Percentiles rank a stretch among this genome's conserved stretches.
Evolutionary conservation across 345 rosid species (phyloP).

Genomic region (Euphorbia tirucalli): DNA sequence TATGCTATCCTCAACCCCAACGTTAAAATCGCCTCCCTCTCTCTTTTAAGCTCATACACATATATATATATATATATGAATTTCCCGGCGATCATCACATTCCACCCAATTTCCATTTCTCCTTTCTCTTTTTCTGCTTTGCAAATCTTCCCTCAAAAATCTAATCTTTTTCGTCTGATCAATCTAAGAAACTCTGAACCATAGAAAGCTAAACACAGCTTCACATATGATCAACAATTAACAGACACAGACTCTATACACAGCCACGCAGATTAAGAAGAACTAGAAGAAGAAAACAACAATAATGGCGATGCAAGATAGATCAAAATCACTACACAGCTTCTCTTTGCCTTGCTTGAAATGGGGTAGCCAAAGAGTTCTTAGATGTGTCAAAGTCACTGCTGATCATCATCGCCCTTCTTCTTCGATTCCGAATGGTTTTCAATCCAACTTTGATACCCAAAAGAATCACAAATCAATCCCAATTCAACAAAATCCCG

Average conservation of each 20-base stretch:
- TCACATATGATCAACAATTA: neutral
- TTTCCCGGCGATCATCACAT: conserved; percentile 14
- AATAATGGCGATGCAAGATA: conserved; percentile 26
- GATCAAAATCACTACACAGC: conserved; percentile 59
- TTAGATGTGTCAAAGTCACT: conserved; percentile 45
- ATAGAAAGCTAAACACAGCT: neutral
- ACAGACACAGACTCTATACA: neutral
- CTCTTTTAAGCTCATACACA: neutral
- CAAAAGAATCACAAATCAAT: neutral
- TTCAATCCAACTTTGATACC: conserved; percentile 4
- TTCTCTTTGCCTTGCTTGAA: conserved; percentile 52
- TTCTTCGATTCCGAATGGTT: conserved; percentile 1
- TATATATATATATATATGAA: conserved; percentile 9
- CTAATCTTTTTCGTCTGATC: neutral
- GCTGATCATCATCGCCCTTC: conserved; percentile 4
- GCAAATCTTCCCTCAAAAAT: conserved; percentile 2
- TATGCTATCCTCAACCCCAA: conserved; percentile 22
- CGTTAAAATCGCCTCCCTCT: conserved; percentile 21
- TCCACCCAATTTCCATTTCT: neutral
- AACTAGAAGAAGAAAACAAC: neutral
- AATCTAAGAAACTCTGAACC: neutral
- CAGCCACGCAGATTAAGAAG: no score
- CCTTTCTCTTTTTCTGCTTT: neutral
- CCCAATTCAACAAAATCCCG: neutral
- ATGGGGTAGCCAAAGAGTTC: conserved; percentile 54